Base-by-base conservation (phyloP, 441 rosid species). In the Geranium incanum region DNA sequence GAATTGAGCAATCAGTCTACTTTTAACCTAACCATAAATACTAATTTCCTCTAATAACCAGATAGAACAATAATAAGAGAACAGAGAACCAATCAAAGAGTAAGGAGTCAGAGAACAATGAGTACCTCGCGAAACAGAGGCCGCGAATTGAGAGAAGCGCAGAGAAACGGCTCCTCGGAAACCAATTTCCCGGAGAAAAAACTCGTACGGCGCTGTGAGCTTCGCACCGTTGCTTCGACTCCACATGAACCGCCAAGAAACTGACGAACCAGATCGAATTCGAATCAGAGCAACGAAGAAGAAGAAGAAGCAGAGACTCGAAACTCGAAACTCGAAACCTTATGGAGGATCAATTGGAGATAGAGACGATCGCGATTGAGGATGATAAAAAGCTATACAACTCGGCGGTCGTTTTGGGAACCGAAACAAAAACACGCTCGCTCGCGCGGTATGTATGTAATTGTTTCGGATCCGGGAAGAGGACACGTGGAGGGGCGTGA, bases 171-270 rank as follows among this genome's bases (percentile, higher is more conserved):
- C 4, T 36, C 68, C 43, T 65, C 19, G 67, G 67, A 63, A 33
- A 33, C 16, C 19, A 41, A 21, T 21, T 1, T 21, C 9, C 36
- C 66, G n/a, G 66, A 62, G 37, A 65, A 65, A 36, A 65, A 65
- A 36, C 43, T n/a, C 36, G 21, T 12, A 65, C 19, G 68, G 37
- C 39, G 28, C 39, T 15, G 65, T 33, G 65, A 60, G 6, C 7
- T 23, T 21, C 9, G 33, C 68, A 33, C 43, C 43, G 68, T 65
- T 13, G 19, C 68, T 65, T 65, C 43, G 68, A 65, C 68, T 65
- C 43, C 68, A 65, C 43, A 65, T 41, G 68, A 65, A 65, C 39
- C 67, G 66, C 66, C 13, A 7, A 9, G 66, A 60, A 60, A 12
- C 0, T 60, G 64, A 28, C 23, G 66, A 16, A 18, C 5, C 1